Evolutionary conservation across 1,284 basidiomycete species (phyloP).

Genomic region (Ustilago tritici): DNA sequence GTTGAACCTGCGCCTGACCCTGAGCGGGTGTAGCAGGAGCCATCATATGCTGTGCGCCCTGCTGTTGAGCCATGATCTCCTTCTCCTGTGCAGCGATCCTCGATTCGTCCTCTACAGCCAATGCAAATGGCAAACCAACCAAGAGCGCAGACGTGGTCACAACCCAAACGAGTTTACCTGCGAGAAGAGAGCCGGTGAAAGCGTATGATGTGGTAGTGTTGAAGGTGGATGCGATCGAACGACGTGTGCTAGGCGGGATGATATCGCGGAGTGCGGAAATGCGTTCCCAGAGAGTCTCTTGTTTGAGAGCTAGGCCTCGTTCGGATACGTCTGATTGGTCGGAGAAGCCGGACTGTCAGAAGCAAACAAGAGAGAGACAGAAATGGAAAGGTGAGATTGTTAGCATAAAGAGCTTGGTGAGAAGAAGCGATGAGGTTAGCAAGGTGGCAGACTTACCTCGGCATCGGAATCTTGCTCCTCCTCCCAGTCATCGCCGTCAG

Average conservation of each 20-base stretch:
- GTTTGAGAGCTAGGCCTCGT: conserved; percentile 53
- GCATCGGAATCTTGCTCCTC: conserved; percentile 50
- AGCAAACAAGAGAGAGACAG: neutral
- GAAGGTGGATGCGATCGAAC: conserved; percentile 77
- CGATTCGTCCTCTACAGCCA: conserved; percentile 94
- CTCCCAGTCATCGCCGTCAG: conserved; percentile 42
- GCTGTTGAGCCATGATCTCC: conserved; percentile 91
- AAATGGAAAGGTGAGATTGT: neutral
- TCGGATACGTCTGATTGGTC: conserved; percentile 62
- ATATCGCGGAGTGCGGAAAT: conserved; percentile 93
- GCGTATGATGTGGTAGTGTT: conserved; percentile 76
- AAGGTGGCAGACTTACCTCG: conserved; percentile 28
- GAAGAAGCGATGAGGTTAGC: neutral
- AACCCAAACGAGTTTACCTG: conserved; percentile 92
- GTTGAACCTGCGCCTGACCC: conserved; percentile 13
- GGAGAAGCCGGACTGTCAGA: conserved; percentile 50
- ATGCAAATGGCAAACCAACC: conserved; percentile 89
- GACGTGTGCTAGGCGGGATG: conserved; percentile 88
- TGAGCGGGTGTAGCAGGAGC: conserved; percentile 17
- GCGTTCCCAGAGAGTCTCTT: conserved; percentile 88
- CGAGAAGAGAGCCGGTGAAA: conserved; percentile 76
- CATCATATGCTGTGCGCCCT: conserved; percentile 79
- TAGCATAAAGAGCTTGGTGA: neutral
- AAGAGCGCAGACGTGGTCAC: conserved; percentile 92
- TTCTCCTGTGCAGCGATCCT: conserved; percentile 94